phyloP scores from a whole-genome alignment of 257 asterid species.

The Salvia splendens region DNA sequence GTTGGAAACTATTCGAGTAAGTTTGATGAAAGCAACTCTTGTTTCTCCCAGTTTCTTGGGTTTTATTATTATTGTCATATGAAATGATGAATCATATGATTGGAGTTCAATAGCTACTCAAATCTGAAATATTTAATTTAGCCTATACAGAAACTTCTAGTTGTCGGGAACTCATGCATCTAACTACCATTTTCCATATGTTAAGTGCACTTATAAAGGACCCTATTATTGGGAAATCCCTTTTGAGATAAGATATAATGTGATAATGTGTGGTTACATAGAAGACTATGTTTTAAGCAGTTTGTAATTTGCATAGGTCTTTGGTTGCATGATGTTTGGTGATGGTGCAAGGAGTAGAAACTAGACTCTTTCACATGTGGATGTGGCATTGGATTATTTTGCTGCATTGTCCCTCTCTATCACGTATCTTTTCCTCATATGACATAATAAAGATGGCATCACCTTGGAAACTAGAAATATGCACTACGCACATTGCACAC shows the following conservation, averaged over 20 bases:
- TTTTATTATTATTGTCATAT: slow-evolving; percentile 4
- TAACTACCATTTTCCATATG: not conserved
- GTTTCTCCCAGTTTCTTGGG: slow-evolving; percentile 14
- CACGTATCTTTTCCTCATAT: not conserved
- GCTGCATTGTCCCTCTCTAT: slow-evolving; percentile 4
- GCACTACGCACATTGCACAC: too few relatives aligned
- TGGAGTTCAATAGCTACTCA: slow-evolving; percentile 7
- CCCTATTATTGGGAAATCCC: not conserved
- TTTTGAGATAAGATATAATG: not conserved
- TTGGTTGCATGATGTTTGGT: slow-evolving; percentile 14
- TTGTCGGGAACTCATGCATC: slow-evolving; percentile 21
- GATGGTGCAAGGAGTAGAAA: slow-evolving; percentile 6
- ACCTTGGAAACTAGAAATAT: not conserved
- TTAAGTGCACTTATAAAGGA: slow-evolving; percentile 8
- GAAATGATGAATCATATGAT: slow-evolving; percentile 12
- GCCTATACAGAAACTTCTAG: slow-evolving; percentile 13
- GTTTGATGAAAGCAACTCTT: slow-evolving; percentile 34
- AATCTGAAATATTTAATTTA: slow-evolving; percentile 23
- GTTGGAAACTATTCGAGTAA: slow-evolving; percentile 88
- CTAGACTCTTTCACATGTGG: slow-evolving; percentile 6
- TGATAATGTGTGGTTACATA: slow-evolving; percentile 9
- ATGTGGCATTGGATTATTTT: slow-evolving; percentile 8
- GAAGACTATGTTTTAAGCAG: not conserved
- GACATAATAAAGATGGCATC: not conserved
- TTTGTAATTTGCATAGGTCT: slow-evolving; percentile 21